A percentile compares a stretch with the other conserved stretches of the same genome.
These are phyloP conservation scores for Pythium biforme DNA, from an alignment of 352 stramenopile species.

Conservation along the genomic window DNA sequence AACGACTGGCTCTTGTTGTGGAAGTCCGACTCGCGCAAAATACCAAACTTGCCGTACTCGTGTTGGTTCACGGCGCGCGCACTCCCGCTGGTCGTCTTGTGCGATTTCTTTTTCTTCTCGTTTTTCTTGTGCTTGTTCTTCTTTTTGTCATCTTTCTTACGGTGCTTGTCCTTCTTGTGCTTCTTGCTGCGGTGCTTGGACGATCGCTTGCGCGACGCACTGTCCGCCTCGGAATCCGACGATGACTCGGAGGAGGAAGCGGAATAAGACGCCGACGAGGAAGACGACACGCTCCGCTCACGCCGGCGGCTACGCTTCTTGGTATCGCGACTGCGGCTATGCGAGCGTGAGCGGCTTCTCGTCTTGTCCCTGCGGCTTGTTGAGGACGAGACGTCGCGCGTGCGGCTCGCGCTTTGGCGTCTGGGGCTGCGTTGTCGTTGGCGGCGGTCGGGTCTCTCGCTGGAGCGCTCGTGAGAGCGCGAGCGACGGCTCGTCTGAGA, in stretches of 20 bases:
- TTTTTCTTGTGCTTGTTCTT: constrained; percentile 25
- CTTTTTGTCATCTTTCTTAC: constrained; percentile 33
- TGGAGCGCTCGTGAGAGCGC: constrained; percentile 11
- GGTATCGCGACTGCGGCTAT: constrained; percentile 20
- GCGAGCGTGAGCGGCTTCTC: constrained; percentile 16
- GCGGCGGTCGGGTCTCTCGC: no score
- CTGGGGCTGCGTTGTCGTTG: not conserved
- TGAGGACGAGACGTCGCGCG: no score
- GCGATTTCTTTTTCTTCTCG: constrained; percentile 28
- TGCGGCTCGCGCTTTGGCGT: not conserved
- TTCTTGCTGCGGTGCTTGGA: constrained; percentile 25
- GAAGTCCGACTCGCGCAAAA: constrained; percentile 92
- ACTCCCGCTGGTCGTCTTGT: constrained; percentile 23
- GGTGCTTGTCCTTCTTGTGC: constrained; percentile 29
- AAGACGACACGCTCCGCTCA: constrained; percentile 34
- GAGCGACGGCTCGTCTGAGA: constrained; percentile 25
- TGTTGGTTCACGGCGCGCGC: constrained; percentile 80
- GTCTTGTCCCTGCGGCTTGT: no score
- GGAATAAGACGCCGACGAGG: constrained; percentile 35
- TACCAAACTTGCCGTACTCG: constrained; percentile 96
- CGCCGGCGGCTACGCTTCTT: constrained; percentile 20
- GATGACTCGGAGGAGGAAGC: constrained; percentile 37
- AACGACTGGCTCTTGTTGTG: constrained; percentile 91
- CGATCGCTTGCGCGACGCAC: constrained; percentile 24
- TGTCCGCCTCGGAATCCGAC: constrained; percentile 27